These are phyloP conservation scores for Candolleomyces efflorescens DNA, from an alignment of 768 basidiomycete species.

Conservation along the genomic window DNA sequence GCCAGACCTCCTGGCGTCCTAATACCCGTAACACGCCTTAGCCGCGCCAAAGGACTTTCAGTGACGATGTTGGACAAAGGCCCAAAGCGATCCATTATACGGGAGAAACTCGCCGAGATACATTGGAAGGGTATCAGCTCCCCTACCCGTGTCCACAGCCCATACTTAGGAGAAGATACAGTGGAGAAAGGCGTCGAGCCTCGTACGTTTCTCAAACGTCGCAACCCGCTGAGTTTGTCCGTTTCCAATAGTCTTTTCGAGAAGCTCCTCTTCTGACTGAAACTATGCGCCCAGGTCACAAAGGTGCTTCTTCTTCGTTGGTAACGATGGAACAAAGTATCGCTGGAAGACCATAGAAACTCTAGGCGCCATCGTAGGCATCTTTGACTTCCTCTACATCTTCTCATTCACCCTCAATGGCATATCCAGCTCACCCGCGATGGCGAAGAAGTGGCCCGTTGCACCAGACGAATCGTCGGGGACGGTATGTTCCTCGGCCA, in stretches of 20 bases:
- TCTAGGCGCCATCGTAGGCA: background rate
- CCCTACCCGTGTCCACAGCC: background rate
- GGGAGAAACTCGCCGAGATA: background rate
- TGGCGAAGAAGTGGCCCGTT: background rate
- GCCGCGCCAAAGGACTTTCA: background rate
- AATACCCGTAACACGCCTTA: background rate
- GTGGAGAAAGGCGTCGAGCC: background rate
- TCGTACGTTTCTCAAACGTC: background rate
- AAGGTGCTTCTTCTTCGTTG: background rate
- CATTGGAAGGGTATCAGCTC: background rate
- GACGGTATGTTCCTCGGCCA: conserved; percentile 1
- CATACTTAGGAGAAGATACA: background rate
- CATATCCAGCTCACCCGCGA: background rate
- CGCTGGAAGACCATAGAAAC: conserved; percentile 1
- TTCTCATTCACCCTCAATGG: background rate
- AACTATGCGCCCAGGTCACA: background rate
- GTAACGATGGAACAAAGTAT: background rate
- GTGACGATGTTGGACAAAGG: background rate
- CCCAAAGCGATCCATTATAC: background rate
- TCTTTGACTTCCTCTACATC: background rate
- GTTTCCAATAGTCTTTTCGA: background rate
- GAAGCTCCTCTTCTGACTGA: background rate
- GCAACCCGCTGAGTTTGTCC: background rate
- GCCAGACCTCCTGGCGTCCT: background rate
- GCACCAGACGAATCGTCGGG: background rate